Evolutionary conservation across 2,329 filamentous ascomycete species (phyloP), one percentile per base, ranked within the genome.

Genomic region (Thielaviopsis ethacetica): DNA sequence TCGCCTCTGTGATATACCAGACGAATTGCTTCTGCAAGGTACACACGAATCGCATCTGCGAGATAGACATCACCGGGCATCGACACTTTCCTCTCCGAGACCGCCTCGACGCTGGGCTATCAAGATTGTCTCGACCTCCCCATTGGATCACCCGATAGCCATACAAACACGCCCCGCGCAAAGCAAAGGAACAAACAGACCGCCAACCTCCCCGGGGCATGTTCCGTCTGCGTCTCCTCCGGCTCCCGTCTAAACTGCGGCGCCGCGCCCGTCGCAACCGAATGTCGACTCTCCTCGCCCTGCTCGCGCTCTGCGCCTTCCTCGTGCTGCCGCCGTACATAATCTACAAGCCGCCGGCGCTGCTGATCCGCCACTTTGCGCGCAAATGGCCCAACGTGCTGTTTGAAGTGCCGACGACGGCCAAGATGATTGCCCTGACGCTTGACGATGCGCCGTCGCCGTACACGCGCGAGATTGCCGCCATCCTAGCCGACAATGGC

Each of bases 361-460:
- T 78, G 53, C 70, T 95, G 41, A 85, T 95, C 67, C 72, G 75
- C 60, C 85, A 85, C 72, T 80, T 94, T 61, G 79, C 84, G 65
- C 73, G 72, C 64, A 81, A 79, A 62, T 91, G 86, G 78, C 87
- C 88, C 1, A 83, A 90, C 65, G 85, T 94, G 3, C 76, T 95
- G 15, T 95, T 86, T 76, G 83, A 87, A 64, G 77, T 86, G 51
- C 65, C 67, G 34, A 76, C 78, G 1, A 65, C 71, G 9, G 72
- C 79, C 54, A 87, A 84, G 66, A 71, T 91, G 26, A 76, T 95
- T 19, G 90, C 88, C 0, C 76, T 96, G 47, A 95, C 88, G 1
- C 85, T 95, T 66, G 90, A 95, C 72, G 90, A 95, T 71, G 86
- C 83, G 27, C 90, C 90, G 0, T 91, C 86, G 1, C 71, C 77